Conservation (phyloP, 805 yeast species). For the Cyberlindnera mrakii region DNA sequence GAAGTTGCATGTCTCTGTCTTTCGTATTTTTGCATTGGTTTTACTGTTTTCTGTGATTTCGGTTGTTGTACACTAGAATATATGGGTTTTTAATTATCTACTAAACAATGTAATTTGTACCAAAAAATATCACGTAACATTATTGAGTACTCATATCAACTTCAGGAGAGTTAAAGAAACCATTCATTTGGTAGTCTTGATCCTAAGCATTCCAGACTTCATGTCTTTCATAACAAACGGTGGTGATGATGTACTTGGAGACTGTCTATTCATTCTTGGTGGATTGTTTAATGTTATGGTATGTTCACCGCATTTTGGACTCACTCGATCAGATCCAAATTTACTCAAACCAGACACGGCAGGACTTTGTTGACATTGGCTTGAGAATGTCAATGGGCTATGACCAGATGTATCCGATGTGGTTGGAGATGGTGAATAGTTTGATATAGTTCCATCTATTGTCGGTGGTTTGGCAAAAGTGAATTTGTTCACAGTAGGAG, state of each 20-base stretch:
- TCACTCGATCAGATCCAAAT: background rate
- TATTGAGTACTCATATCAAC: too few relatives aligned
- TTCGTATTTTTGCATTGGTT: background rate
- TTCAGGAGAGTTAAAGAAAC: too few relatives aligned
- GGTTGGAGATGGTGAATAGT: constrained; percentile 22
- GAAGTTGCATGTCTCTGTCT: constrained; percentile 11
- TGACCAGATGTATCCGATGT: constrained; percentile 20
- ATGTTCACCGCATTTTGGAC: background rate
- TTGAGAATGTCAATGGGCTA: constrained; percentile 16
- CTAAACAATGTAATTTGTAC: too few relatives aligned
- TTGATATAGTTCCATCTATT: constrained; percentile 12
- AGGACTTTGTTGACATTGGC: constrained; percentile 12
- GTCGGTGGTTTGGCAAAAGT: constrained; percentile 20
- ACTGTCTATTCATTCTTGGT: too few relatives aligned
- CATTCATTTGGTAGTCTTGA: background rate
- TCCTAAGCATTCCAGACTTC: constrained; percentile 13
- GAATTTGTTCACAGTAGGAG: constrained; percentile 17
- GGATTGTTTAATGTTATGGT: background rate
- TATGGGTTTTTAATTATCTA: background rate
- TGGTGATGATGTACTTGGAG: too few relatives aligned
- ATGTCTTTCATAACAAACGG: constrained; percentile 8
- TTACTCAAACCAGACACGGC: constrained; percentile 9
- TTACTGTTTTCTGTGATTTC: constrained; percentile 1
- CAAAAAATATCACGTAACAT: too few relatives aligned
- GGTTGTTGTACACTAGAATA: background rate